Evolutionary conservation across 2,329 filamentous ascomycete species (phyloP).

Genomic region (Diplocarpon mali): DNA sequence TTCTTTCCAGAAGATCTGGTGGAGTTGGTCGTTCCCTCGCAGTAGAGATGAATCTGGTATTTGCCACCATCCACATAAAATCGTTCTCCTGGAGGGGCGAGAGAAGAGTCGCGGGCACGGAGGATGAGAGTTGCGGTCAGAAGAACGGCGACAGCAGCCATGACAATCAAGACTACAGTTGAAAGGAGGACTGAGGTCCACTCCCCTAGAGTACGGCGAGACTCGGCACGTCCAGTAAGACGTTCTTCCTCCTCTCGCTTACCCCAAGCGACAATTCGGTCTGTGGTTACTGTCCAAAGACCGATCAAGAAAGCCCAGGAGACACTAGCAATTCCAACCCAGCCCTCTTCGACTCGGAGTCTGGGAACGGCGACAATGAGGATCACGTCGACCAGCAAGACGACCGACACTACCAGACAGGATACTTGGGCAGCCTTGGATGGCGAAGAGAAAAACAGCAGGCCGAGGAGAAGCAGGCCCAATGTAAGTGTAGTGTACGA

Average conservation of each 20-base stretch:
- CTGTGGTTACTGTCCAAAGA: conserved; percentile 67
- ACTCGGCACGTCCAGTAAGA: conserved; percentile 80
- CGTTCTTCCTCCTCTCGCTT: conserved; percentile 89
- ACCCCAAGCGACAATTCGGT: conserved; percentile 79
- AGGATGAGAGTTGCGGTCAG: conserved; percentile 72
- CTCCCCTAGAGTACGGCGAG: conserved; percentile 67
- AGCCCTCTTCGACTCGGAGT: conserved; percentile 74
- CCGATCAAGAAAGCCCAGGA: conserved; percentile 74
- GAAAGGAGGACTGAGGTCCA: conserved; percentile 74
- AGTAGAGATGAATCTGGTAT: conserved; percentile 80
- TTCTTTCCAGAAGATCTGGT: conserved; percentile 40
- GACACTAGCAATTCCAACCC: conserved; percentile 80
- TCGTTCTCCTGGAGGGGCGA: conserved; percentile 61
- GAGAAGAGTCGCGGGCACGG: conserved; percentile 65
- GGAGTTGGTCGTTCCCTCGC: conserved; percentile 57
- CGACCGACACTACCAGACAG: conserved; percentile 52
- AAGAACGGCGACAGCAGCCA: conserved; percentile 58
- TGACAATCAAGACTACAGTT: conserved; percentile 57
- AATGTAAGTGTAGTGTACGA: conserved; percentile 70
- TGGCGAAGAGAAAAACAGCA: conserved; percentile 82
- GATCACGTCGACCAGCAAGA: conserved; percentile 66
- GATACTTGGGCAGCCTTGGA: conserved; percentile 69
- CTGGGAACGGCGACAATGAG: conserved; percentile 66
- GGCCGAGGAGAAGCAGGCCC: conserved; percentile 61
- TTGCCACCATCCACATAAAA: conserved; percentile 76